Conservation (phyloP, 345 rosid genomes). For the Odontarrhena argentea region DNA sequence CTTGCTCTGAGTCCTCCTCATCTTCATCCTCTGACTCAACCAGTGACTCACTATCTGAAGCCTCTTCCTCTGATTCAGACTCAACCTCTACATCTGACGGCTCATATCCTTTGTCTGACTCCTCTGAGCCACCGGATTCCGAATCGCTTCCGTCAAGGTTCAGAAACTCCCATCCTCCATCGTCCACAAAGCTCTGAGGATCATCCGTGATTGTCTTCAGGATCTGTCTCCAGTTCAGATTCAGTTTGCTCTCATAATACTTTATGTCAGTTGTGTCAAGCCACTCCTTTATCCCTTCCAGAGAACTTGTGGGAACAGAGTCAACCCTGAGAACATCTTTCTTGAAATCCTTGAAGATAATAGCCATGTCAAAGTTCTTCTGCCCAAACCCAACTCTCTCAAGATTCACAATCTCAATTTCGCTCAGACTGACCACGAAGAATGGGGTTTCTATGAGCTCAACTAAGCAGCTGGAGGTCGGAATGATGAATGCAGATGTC, state of each 20-base stretch:
- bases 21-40: slow-evolving; percentile 90
- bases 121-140: slow-evolving; percentile 74
- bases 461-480: slow-evolving; percentile 86
- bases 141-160: slow-evolving; percentile 87
- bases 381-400: slow-evolving; percentile 94
- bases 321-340: slow-evolving; percentile 82
- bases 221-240: slow-evolving; percentile 91
- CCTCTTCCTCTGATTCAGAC: slow-evolving; percentile 80
- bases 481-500: slow-evolving; percentile 78
- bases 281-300: slow-evolving; percentile 94
- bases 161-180: slow-evolving; percentile 95
- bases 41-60: slow-evolving; percentile 68
- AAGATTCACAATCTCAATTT: slow-evolving; percentile 94
- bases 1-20: slow-evolving; percentile 71
- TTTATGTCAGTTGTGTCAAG: slow-evolving; percentile 87
- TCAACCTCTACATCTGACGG: slow-evolving; percentile 84
- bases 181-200: slow-evolving; percentile 78
- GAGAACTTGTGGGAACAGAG: slow-evolving; percentile 73
- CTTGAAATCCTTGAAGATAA: slow-evolving; percentile 93
- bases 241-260: slow-evolving; percentile 92
- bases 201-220: slow-evolving; percentile 88
- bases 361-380: slow-evolving; percentile 92
- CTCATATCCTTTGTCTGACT: slow-evolving; percentile 87
- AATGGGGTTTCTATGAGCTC: slow-evolving; percentile 83
- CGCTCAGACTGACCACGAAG: slow-evolving; percentile 78